These are phyloP conservation scores for Septoria linicola DNA, from an alignment of 2,329 filamentous ascomycete species.

Conservation along the genomic window DNA sequence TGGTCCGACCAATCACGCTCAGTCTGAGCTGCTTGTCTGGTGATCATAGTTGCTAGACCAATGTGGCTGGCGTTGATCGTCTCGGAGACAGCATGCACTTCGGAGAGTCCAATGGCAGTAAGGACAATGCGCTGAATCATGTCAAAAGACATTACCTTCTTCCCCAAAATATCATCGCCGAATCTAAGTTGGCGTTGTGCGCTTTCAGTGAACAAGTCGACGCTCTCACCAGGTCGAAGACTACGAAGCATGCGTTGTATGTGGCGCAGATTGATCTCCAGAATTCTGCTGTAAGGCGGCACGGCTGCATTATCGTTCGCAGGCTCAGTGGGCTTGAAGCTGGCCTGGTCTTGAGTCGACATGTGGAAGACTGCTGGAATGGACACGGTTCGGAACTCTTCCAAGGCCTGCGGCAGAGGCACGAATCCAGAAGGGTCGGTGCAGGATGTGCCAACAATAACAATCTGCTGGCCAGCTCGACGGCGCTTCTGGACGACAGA, in stretches of 20 bases:
- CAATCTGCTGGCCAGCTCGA: slow-evolving; percentile 67
- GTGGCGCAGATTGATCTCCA: slow-evolving; percentile 63
- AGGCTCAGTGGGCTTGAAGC: slow-evolving; percentile 14
- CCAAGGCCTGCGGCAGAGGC: slow-evolving; percentile 29
- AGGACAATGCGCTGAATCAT: slow-evolving; percentile 61
- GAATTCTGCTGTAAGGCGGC: slow-evolving; percentile 30
- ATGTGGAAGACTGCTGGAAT: slow-evolving; percentile 50
- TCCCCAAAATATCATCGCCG: slow-evolving; percentile 45
- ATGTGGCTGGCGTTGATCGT: slow-evolving; percentile 42
- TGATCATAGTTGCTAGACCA: slow-evolving; percentile 29
- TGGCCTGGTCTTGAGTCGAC: slow-evolving; percentile 18
- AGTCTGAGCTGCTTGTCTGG: slow-evolving; percentile 26
- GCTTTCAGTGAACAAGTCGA: slow-evolving; percentile 25
- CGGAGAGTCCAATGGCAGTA: slow-evolving; percentile 52
- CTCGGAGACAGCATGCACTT: slow-evolving; percentile 37
- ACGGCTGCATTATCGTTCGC: slow-evolving; percentile 12
- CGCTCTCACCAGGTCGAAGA: slow-evolving; percentile 39
- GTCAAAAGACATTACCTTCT: slow-evolving; percentile 55
- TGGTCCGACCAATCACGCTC: slow-evolving; percentile 20
- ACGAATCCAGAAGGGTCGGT: slow-evolving; percentile 36
- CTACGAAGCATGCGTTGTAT: slow-evolving; percentile 61
- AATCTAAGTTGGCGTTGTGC: slow-evolving; percentile 26
- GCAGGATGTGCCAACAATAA: slow-evolving; percentile 77
- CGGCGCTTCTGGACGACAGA: slow-evolving; percentile 70
- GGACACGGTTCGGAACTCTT: slow-evolving; percentile 55